These are phyloP conservation scores for Polygonum maritimum DNA, from an alignment of 148 eudicot species.

Conservation along the genomic window DNA sequence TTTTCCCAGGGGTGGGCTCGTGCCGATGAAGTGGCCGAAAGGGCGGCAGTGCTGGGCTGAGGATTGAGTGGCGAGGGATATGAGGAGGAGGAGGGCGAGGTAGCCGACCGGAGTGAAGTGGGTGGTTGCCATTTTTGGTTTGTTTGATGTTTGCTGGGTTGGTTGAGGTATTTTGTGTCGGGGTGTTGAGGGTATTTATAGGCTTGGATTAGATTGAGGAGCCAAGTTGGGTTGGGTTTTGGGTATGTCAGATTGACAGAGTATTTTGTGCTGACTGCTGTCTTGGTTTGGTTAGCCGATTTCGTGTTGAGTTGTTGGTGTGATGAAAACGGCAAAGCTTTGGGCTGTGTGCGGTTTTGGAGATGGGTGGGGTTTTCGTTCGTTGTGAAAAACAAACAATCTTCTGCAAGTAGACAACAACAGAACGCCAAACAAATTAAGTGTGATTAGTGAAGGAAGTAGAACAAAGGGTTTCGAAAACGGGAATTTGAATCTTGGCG, in stretches of 20 bases:
- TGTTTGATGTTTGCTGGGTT: not conserved
- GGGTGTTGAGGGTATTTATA: not conserved
- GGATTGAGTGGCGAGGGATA: not conserved
- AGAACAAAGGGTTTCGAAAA: too few relatives aligned
- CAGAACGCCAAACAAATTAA: too few relatives aligned
- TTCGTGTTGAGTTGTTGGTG: not conserved
- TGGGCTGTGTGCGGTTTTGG: not conserved
- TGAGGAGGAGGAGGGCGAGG: constrained; percentile 5
- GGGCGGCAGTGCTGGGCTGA: constrained; percentile 10
- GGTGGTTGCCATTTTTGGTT: not conserved
- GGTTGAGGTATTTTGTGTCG: not conserved
- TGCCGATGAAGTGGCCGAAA: constrained; percentile 7
- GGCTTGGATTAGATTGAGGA: not conserved
- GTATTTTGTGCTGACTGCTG: not conserved
- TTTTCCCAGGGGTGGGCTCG: constrained; percentile 14
- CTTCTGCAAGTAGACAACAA: too few relatives aligned
- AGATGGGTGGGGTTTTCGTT: too few relatives aligned
- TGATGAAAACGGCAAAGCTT: not conserved
- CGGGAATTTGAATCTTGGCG: too few relatives aligned
- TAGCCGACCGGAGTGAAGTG: not conserved
- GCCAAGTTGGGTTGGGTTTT: not conserved
- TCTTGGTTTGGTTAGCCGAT: not conserved
- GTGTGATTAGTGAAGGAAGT: too few relatives aligned
- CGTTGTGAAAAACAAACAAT: too few relatives aligned
- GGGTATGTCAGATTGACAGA: not conserved